These are phyloP conservation scores for Furculomyces boomerangus DNA, from an alignment of 371 early-diverging fungal species.

Conservation along the genomic window DNA sequence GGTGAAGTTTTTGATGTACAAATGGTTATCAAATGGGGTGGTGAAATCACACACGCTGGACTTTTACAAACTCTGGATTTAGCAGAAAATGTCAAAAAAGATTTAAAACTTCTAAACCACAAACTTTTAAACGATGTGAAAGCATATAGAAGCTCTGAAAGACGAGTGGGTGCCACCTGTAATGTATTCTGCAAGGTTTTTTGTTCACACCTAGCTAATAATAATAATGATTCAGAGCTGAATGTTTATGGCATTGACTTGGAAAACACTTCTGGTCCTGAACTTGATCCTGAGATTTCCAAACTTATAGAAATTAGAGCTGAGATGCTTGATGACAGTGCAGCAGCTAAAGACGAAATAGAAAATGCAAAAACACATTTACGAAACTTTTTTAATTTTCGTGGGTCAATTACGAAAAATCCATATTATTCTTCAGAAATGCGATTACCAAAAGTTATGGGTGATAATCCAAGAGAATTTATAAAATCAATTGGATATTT, in stretches of 20 bases:
- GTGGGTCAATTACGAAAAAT: conserved; percentile 10
- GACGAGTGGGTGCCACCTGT: conserved; percentile 76
- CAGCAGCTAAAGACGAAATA: conserved; percentile 83
- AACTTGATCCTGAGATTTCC: conserved; percentile 30
- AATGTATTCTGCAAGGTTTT: conserved; percentile 60
- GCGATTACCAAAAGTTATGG: conserved; percentile 31
- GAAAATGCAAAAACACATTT: conserved; percentile 69
- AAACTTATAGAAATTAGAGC: conserved; percentile 42
- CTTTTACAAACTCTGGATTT: conserved; percentile 77
- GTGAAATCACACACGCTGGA: conserved; percentile 94
- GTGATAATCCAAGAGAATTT: conserved; percentile 39
- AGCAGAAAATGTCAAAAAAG: conserved; percentile 83
- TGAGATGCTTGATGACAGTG: conserved; percentile 86
- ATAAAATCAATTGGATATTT: conserved; percentile 48
- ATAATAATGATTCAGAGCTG: too few species aligned
- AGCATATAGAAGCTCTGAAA: conserved; percentile 71
- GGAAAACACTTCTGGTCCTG: conserved; percentile 7
- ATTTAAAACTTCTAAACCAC: conserved; percentile 71
- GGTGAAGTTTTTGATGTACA: conserved; percentile 30
- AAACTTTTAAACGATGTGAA: conserved; percentile 71
- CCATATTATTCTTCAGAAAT: conserved; percentile 22
- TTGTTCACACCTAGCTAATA: conserved; percentile 23
- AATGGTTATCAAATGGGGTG: conserved; percentile 93
- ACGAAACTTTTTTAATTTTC: conserved; percentile 20
- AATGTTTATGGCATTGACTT: not conserved